These are phyloP conservation scores for Fragaria vesca DNA, from an alignment of 306 rosid species.

Conservation along the genomic window DNA sequence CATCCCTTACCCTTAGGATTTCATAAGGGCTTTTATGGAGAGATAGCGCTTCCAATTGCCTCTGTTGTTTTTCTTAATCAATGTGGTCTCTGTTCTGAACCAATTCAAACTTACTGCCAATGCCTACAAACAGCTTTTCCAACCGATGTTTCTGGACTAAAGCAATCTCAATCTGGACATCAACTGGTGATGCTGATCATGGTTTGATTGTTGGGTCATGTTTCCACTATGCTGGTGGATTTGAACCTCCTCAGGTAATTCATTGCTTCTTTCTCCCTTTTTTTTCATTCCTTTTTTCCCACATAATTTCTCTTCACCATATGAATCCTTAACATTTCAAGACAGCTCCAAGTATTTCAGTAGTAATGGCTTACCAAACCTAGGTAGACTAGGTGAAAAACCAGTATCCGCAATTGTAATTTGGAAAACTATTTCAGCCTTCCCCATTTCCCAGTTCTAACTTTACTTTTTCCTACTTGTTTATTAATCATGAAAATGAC, in stretches of 20 bases:
- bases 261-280: neutral
- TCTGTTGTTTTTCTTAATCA: neutral
- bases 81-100: neutral
- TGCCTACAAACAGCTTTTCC: constrained; percentile 52
- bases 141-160: constrained; percentile 78
- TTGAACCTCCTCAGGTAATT: constrained; percentile 76
- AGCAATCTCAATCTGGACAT: constrained; percentile 85
- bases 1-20: neutral
- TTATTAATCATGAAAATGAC: no score
- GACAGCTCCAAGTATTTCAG: neutral
- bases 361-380: neutral
- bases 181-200: constrained; percentile 78
- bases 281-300: neutral
- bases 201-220: constrained; percentile 77
- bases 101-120: constrained; percentile 1
- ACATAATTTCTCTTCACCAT: neutral
- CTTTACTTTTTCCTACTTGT: no score
- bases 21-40: neutral
- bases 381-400: no score
- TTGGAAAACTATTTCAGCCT: neutral
- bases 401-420: no score
- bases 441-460: no score
- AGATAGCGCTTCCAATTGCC: neutral
- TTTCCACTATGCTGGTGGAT: constrained; percentile 76
- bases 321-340: neutral